Base-by-base conservation (phyloP, 139 green algal species). In the Yamagishiella unicocca region DNA sequence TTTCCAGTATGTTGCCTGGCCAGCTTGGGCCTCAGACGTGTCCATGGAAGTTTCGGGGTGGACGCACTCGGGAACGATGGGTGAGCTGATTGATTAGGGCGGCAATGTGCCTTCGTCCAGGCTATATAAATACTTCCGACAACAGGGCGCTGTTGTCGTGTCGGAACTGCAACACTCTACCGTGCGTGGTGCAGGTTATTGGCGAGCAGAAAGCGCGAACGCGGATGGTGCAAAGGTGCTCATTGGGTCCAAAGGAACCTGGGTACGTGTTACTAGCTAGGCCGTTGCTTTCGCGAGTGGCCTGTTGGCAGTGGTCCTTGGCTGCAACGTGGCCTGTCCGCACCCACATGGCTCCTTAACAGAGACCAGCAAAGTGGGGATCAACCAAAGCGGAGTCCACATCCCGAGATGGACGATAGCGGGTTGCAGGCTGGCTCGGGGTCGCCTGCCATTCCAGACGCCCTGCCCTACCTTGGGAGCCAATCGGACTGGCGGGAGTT, bases 401-500 rank as follows among this genome's bases (percentile, higher is more conserved):
- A 87, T 29, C 82, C 82, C 1, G 82, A 87, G 50, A 29, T 87
- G 31, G 67, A 87, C 0, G 82, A 74, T 22, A 40, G 70, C 37
- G 54, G 24, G 24, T 21, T 78, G 33, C 70, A 33, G 21, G 38
- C 22, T 38, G 19, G 25, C 22, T 33, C 70, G 33, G 40, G 12
- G 6, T 55, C 37, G 37, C 37, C 38, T 40, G 31, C 37, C 42
- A 87, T 87, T 31, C 82, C 82, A 2, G 82, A 87, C 50, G n/a
- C 82, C 14, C 67, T 90, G 27, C 86, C 86, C 24, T 72, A 76
- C 38, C 33, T 85, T 17, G 68, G 64, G 6, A 68, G 43, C 19
- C 19, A 82, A 2, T 22, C 55, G 7, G 86, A 90, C 77, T 90
- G 86, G 86, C 76, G 86, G 1, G 77, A 90, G 40, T 90, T 90